Evolutionary conservation across 495 filamentous ascomycete genomes (phyloP).

Genomic region (Neurospora sp.): DNA sequence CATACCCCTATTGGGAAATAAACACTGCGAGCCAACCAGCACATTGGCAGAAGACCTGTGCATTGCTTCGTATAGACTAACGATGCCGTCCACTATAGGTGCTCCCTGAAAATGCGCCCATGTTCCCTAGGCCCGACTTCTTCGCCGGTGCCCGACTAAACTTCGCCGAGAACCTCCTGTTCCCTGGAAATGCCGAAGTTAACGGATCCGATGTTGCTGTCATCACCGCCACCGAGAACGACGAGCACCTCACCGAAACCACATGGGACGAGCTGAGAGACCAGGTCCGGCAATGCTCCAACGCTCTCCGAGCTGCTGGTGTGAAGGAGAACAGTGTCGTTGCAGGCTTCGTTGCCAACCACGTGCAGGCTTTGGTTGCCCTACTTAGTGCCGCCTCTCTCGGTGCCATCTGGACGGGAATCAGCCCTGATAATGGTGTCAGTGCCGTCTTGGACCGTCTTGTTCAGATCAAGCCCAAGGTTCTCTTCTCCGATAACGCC

Average conservation of each 20-base stretch:
- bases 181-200: conserved; percentile 41
- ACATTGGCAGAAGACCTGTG: not conserved
- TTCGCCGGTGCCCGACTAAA: conserved; percentile 72
- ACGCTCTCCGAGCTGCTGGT: conserved; percentile 56
- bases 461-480: conserved; percentile 65
- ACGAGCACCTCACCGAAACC: conserved; percentile 47
- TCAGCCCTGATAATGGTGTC: conserved; percentile 73
- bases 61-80: not conserved
- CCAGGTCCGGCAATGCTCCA: conserved; percentile 61
- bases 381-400: conserved; percentile 73
- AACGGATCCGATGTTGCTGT: conserved; percentile 54
- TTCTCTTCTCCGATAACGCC: conserved; percentile 79
- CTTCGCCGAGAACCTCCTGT: conserved; percentile 88
- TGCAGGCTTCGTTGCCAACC: conserved; percentile 76
- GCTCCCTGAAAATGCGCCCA: conserved; percentile 48
- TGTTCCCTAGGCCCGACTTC: conserved; percentile 82
- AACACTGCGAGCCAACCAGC: not conserved
- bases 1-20: not conserved
- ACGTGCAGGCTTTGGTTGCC: conserved; percentile 70
- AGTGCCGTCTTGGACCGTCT: conserved; percentile 67
- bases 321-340: conserved; percentile 63
- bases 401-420: conserved; percentile 84
- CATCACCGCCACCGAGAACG: conserved; percentile 62
- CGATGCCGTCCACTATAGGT: conserved; percentile 40
- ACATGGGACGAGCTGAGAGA: conserved; percentile 78